Conservation (phyloP, 1,284 basidiomycete species). For the Lignosus rhinocerotis region DNA sequence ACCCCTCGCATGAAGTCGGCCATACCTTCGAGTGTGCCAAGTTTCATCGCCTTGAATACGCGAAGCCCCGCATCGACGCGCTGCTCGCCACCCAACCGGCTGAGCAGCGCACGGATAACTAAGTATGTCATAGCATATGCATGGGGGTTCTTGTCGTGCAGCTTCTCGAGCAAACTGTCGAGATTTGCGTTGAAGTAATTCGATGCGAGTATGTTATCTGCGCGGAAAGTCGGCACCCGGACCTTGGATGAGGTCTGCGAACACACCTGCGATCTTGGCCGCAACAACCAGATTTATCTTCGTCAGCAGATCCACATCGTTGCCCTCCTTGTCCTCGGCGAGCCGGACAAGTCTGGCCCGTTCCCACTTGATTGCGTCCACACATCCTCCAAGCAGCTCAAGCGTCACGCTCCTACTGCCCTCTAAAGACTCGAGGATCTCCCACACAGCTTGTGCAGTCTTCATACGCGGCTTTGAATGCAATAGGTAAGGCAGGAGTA, state of each 20-base stretch:
- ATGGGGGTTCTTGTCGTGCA: conserved; percentile 52
- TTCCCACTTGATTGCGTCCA: conserved; percentile 41
- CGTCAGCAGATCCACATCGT: conserved; percentile 47
- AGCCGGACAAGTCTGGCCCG: conserved; percentile 20
- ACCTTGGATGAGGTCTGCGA: not conserved
- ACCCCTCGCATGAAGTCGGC: conserved; percentile 44
- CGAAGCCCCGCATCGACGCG: conserved; percentile 55
- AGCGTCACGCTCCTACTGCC: conserved; percentile 25
- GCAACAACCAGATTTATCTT: conserved; percentile 54
- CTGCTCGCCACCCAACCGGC: conserved; percentile 52
- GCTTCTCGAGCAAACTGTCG: conserved; percentile 46
- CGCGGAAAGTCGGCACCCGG: not conserved
- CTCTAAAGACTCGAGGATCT: conserved; percentile 44
- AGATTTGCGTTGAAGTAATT: conserved; percentile 42
- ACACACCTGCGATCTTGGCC: conserved; percentile 64
- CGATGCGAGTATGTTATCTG: conserved; percentile 64
- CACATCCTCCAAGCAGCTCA: conserved; percentile 51
- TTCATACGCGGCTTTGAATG: conserved; percentile 71
- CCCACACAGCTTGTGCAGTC: conserved; percentile 66
- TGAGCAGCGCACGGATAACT: conserved; percentile 56
- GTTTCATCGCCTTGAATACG: conserved; percentile 48
- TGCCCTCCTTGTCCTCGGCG: conserved; percentile 34
- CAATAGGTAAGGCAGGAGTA: conserved; percentile 75
- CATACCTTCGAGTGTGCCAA: conserved; percentile 43
- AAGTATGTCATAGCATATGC: conserved; percentile 60